These are phyloP conservation scores for Xanthoconium separans DNA, from an alignment of 1,284 basidiomycete genomes.

Conservation along the genomic window DNA sequence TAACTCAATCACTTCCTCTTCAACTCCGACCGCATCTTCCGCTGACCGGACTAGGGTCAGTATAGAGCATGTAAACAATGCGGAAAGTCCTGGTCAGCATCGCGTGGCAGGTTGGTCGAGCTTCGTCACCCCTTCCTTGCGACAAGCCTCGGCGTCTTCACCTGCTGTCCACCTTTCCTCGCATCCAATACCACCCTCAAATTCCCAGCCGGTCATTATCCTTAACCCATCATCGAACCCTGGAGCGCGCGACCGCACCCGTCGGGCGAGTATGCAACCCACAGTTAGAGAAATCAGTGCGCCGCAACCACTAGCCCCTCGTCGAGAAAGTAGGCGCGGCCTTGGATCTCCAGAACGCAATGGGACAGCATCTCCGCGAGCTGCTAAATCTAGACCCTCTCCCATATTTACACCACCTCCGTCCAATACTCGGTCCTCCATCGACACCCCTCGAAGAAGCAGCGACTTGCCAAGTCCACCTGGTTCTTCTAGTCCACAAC, in stretches of 20 bases:
- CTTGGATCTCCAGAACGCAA: slow-evolving; percentile 24
- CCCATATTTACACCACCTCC: slow-evolving; percentile 37
- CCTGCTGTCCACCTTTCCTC: slow-evolving; percentile 62
- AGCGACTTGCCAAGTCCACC: slow-evolving; percentile 45
- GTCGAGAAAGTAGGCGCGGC: slow-evolving; percentile 28
- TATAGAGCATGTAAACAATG: slow-evolving; percentile 36
- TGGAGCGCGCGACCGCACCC: slow-evolving; percentile 40
- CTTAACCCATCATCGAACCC: slow-evolving; percentile 46
- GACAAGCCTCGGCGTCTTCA: slow-evolving; percentile 69
- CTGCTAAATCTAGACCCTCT: slow-evolving; percentile 34
- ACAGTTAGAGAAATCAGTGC: slow-evolving; percentile 41
- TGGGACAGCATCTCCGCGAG: slow-evolving; percentile 24
- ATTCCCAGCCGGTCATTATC: slow-evolving; percentile 49
- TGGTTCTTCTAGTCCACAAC: slow-evolving; percentile 47
- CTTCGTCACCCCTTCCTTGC: slow-evolving; percentile 62
- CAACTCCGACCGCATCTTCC: slow-evolving; percentile 37
- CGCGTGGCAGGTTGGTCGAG: slow-evolving; percentile 53
- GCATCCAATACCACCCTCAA: slow-evolving; percentile 50
- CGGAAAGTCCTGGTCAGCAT: slow-evolving; percentile 37
- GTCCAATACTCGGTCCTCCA: slow-evolving; percentile 29
- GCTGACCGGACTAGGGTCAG: slow-evolving; percentile 31
- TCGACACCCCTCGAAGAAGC: slow-evolving; percentile 28
- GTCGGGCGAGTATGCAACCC: slow-evolving; percentile 42
- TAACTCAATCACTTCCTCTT: slow-evolving; percentile 43
- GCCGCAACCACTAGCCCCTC: slow-evolving; percentile 40